Evolutionary conservation across 179 eudicot genomes (phyloP).

Genomic region (Patellifolia procumbens): DNA sequence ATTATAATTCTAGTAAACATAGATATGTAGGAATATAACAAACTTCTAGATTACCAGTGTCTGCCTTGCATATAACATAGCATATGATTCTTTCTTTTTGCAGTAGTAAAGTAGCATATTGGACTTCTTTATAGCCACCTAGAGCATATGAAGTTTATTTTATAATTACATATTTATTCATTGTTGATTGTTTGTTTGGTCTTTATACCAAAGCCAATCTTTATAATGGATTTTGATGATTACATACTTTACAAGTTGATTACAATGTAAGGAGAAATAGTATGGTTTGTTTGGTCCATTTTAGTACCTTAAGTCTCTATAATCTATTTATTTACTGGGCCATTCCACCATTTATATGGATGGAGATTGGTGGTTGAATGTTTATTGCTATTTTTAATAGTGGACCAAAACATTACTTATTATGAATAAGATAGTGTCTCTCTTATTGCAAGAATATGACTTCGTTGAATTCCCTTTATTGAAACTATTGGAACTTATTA

Average conservation of each 20-base stretch:
- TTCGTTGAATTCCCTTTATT: too few relatives aligned
- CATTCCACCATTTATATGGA: background rate
- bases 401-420: constrained; percentile 4
- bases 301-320: background rate
- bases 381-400: background rate
- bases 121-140: constrained; percentile 14
- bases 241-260: constrained; percentile 1
- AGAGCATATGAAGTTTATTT: background rate
- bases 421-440: background rate
- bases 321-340: background rate
- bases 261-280: background rate
- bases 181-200: constrained; percentile 11
- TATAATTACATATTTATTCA: constrained; percentile 13
- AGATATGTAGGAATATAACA: background rate
- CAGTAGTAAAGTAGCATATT: constrained; percentile 15
- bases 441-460: background rate
- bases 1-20: background rate
- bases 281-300: background rate
- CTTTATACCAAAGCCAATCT: background rate
- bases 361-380: constrained; percentile 1
- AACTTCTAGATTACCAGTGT: background rate
- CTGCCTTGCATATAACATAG: constrained; percentile 12
- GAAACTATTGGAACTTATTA: too few relatives aligned
- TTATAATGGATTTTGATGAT: constrained; percentile 1
- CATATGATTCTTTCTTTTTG: constrained; percentile 26